Evolutionary conservation across 805 yeast genomes (phyloP), one percentile per base, ranked within the genome.

Genomic region (Sugiyamaella smithiae): DNA sequence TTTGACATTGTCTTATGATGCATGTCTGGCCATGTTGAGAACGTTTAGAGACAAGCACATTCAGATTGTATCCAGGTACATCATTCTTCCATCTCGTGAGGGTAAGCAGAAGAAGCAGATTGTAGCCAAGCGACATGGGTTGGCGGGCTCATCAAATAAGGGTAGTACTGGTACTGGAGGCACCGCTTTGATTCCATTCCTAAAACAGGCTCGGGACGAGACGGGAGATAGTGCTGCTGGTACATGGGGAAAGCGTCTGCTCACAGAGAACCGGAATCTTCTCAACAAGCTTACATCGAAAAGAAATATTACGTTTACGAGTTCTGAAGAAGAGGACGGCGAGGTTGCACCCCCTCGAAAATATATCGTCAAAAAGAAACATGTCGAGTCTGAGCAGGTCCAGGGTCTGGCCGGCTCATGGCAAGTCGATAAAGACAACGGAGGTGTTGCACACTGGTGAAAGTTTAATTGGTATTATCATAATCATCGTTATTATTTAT

Each of bases 161-260:
- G 84, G 78, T 50, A 80, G 77, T 55, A 78, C 80, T 58, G 97
- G 98, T 12, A 90, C 98, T 1, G 98, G 98, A 17, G 97, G 98
- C 40, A 90, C 97, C 0, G 82, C 95, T 0, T 73, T 90, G 59
- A 76, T 90, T 50, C 96, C 97, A 23, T 91, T 90, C 69, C 75
- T 90, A 64, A 90, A 89, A 67, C 97, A 91, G 67, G 91, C 97
- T 58, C 78, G 97, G 66, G 97, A 90, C 68, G 97, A 90, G 65
- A 90, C 97, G 2, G 96, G 96, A 37, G 93, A 85, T 58, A 80
- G 89, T 9, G 96, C 97, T 19, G 96, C 96, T 22, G 91, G 96
- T 48, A 76, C 72, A 42, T 89, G 97, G 97, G 96, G 96, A 63
- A 80, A 80, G 62, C 75, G 91, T 53, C 48, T 71, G 29, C 59